Base-by-base conservation (phyloP, 139 green algal species). In the Chlamydomonas incerta region DNA sequence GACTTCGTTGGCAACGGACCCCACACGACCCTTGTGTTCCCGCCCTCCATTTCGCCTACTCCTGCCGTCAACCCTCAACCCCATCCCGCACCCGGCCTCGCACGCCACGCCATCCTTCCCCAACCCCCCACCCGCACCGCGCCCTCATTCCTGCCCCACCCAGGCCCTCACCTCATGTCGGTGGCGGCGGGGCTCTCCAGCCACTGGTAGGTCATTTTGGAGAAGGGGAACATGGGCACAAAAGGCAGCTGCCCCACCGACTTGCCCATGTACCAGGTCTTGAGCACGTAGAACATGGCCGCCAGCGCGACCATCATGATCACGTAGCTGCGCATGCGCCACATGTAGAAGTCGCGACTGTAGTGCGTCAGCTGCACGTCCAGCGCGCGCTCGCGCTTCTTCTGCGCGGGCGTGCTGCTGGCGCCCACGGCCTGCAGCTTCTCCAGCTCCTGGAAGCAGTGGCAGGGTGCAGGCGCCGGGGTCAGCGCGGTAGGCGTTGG, bases 201-300 rank as follows among this genome's bases (percentile, higher is more conserved):
- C 31, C 47, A 85, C 31, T 85, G 46, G 47, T 75, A 50, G n/a
- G 65, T 6, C 33, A 85, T 15, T 4, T 34, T 58, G n/a, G 66
- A 57, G n/a, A 85, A 85, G 20, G 66, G 66, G 47, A 75, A 85
- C 47, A 75, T 75, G 65, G 79, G 66, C 47, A 37, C 66, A 46
- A 85, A 85, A 2, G 79, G 79, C 66, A 85, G 66, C 79, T 29
- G 18, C 15, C 47, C 79, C 23, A 85, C 46, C 13, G 17, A n/a
- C 63, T 74, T 74, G 37, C 77, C 77, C 63, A 52, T 33, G 65
- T 74, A 83, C 63, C 77, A 74, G 41, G 77, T 74, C 29, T 65
- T 46, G 63, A 83, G 63, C 41, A 83, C 77, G 63, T 83, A 83
- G 41, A 83, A 74, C 77, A 83, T 83, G 63, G n/a, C 17, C 29